Evolutionary conservation across 148 eudicot species (phyloP).

Genomic region (Silene conica): DNA sequence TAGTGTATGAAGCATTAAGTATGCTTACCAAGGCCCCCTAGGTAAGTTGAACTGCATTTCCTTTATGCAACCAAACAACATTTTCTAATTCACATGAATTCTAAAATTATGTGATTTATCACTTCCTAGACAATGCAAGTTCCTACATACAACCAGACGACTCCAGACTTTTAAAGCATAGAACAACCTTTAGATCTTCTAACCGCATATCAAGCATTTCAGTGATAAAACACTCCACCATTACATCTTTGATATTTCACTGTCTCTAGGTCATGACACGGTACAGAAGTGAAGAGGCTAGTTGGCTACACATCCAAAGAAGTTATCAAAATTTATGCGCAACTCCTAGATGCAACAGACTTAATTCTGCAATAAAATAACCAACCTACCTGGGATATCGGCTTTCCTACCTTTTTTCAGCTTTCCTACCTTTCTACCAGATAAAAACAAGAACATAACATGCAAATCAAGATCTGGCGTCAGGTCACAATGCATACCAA

Average conservation of each 20-base stretch:
- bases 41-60: too few species aligned
- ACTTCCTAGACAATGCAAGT: too few species aligned
- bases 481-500: not conserved
- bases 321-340: not conserved
- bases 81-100: too few species aligned
- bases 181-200: too few species aligned
- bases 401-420: conserved; percentile 2
- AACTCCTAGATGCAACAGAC: not conserved
- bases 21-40: too few species aligned
- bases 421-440: not conserved
- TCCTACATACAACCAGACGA: too few species aligned
- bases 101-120: too few species aligned
- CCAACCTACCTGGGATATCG: not conserved
- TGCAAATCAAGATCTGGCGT: not conserved
- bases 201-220: too few species aligned
- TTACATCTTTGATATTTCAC: not conserved
- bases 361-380: not conserved
- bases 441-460: not conserved
- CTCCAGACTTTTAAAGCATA: too few species aligned
- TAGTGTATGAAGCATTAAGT: too few species aligned
- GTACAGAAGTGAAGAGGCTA: not conserved
- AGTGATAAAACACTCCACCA: too few species aligned
- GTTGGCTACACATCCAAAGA: not conserved
- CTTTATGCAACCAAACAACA: too few species aligned
- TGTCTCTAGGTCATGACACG: not conserved